phyloP scores from a whole-genome alignment of 148 eudicot genomes.

The Diospyros lotus region DNA sequence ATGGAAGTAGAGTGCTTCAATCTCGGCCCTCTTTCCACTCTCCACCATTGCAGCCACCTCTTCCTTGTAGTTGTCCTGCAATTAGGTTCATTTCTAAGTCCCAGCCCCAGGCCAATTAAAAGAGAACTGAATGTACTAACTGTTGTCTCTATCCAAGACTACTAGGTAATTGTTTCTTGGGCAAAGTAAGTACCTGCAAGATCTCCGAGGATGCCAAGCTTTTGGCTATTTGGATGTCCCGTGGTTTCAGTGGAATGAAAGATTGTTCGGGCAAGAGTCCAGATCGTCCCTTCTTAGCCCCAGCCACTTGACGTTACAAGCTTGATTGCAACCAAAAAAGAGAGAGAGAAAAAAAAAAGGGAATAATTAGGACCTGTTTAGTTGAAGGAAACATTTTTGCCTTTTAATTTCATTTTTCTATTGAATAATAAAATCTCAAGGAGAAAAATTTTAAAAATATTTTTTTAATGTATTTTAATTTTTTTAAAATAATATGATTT shows the following conservation, averaged over 20 bases:
- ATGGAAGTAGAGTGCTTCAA: constrained; percentile 82
- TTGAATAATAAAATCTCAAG: too few relatives aligned
- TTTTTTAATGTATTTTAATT: too few relatives aligned
- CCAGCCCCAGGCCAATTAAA: too few relatives aligned
- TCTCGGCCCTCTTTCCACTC: constrained; percentile 78
- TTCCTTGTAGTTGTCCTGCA: constrained; percentile 75
- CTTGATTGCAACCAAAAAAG: constrained; percentile 29
- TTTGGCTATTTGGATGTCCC: constrained; percentile 82
- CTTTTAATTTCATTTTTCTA: too few relatives aligned
- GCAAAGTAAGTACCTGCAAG: constrained; percentile 43
- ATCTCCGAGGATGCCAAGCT: constrained; percentile 70
- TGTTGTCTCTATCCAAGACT: not conserved
- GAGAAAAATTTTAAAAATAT: too few relatives aligned
- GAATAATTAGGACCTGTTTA: not conserved
- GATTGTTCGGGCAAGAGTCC: constrained; percentile 72
- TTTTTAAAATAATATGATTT: too few relatives aligned
- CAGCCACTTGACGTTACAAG: constrained; percentile 92
- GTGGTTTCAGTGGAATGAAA: constrained; percentile 55
- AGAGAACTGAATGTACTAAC: not conserved
- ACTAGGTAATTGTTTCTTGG: too few relatives aligned
- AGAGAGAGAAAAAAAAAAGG: not conserved
- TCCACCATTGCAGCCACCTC: constrained; percentile 76
- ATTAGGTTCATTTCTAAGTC: not conserved
- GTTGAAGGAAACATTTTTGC: too few relatives aligned
- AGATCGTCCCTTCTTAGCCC: constrained; percentile 80